Base-by-base conservation (phyloP, 1,139 yeast species). In the Debaryomycetaceae sp. region DNA sequence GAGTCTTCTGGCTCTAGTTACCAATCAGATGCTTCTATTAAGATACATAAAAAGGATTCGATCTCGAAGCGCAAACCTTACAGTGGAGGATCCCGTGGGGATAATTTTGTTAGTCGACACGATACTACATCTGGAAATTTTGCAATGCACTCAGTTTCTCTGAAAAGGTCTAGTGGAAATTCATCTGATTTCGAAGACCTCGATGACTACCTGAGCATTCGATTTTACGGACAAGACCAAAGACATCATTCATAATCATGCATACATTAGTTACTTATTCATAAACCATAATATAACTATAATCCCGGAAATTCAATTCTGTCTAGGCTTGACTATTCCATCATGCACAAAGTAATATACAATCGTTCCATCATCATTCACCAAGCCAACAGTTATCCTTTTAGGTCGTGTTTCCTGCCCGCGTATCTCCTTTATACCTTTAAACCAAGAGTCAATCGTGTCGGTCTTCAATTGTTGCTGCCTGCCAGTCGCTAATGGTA, bases 281-380 rank as follows among this genome's bases (percentile, higher is more conserved):
- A 17, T 30, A 11, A 31, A 31, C 13, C 22, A 24, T 36, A 27
- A 41, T n/a, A 24, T 22, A 4, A 17, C 20, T 17, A 17, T 4
- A 17, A 17, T 17, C 20, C 4, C 20, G 20, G 20, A 17, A 17
- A 17, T 31, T 53, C 54, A 80, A 53, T 78, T 78, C 54, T 75
- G 75, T 36, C 80, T 65, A 3, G 90, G 90, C 57, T 75, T 78
- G 7, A 74, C 77, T 14, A 84, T 66, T 0, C 88, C 90, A 49
- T 77, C 76, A 56, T 83, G 78, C 35, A 83, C 72, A 53, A 80
- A 75, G 56, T 85, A 85, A 55, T 83, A 85, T 5, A 83, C 85
- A 3, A 85, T 73, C 0, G 89, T 81, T 0, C 87, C 83, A 58
- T 85, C 91, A 44, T 73, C 72, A 45, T 83, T 80, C 6, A 78